Evolutionary conservation across 1,284 basidiomycete genomes (phyloP).

Genomic region (Prillingera fragicola): DNA sequence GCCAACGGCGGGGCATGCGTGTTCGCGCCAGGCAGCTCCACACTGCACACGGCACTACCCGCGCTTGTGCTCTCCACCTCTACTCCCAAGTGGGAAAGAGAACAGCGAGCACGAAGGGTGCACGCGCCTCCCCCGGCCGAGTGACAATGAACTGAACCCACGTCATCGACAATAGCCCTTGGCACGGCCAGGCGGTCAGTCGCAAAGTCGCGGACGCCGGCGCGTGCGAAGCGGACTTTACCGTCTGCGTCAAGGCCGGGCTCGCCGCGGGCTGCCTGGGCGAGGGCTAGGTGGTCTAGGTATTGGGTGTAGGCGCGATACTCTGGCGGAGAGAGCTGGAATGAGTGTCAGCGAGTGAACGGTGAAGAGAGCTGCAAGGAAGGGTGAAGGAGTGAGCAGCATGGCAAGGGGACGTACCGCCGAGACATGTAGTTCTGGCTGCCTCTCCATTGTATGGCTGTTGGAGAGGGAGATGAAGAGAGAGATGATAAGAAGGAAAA

Average conservation of each 20-base stretch:
- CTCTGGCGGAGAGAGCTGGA: slow-evolving; percentile 21
- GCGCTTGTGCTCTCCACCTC: too few species aligned
- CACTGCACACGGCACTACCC: too few species aligned
- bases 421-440: slow-evolving; percentile 14
- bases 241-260: slow-evolving; percentile 14
- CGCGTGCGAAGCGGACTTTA: slow-evolving; percentile 14
- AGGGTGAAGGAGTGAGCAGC: not conserved
- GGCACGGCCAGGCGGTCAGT: slow-evolving; percentile 11
- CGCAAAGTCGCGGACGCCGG: slow-evolving; percentile 9
- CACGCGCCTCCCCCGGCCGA: too few species aligned
- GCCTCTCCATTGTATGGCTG: slow-evolving; percentile 4
- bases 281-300: slow-evolving; percentile 18
- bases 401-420: slow-evolving; percentile 1
- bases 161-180: slow-evolving; percentile 14
- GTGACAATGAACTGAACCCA: too few species aligned
- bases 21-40: too few species aligned
- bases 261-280: slow-evolving; percentile 6
- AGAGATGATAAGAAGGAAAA: too few species aligned
- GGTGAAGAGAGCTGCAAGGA: not conserved
- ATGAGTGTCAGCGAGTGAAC: not conserved
- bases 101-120: too few species aligned
- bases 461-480: too few species aligned
- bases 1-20: too few species aligned
- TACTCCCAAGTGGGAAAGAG: too few species aligned
- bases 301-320: slow-evolving; percentile 18